A percentile compares a stretch with the other conserved stretches of the same genome.
Evolutionary conservation across 768 basidiomycete genomes (phyloP).

Genomic region (Termitomyces sp.): DNA sequence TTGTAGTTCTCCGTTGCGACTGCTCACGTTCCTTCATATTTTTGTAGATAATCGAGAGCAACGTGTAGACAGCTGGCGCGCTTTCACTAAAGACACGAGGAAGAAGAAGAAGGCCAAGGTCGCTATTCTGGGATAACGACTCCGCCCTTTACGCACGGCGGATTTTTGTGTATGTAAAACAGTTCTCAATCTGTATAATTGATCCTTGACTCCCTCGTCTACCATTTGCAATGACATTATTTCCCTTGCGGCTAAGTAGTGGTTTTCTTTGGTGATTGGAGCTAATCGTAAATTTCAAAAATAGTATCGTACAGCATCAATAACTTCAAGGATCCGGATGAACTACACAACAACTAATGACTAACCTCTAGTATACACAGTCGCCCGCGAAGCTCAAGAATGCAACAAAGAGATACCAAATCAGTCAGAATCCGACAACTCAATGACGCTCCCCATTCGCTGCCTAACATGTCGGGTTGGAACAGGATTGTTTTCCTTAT

Average conservation of each 20-base stretch:
- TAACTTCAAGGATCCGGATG: neutral
- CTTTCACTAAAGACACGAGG: conserved; percentile 61
- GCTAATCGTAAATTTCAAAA: conserved; percentile 11
- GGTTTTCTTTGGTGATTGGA: neutral
- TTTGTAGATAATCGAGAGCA: conserved; percentile 66
- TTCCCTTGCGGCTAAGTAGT: conserved; percentile 15
- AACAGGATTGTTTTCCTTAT: conserved; percentile 62
- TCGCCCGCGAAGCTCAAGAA: neutral
- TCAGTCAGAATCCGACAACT: conserved; percentile 52
- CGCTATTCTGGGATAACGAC: conserved; percentile 57
- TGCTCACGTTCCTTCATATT: neutral
- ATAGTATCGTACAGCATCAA: conserved; percentile 1
- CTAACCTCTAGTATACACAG: neutral
- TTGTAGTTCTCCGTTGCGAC: neutral
- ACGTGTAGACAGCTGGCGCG: conserved; percentile 83
- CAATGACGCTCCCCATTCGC: conserved; percentile 45
- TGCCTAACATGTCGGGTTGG: conserved; percentile 48
- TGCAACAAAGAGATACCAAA: neutral
- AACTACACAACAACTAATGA: neutral
- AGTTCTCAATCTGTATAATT: conserved; percentile 16
- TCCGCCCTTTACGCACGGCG: conserved; percentile 5
- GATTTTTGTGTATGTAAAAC: conserved; percentile 20
- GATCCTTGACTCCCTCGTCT: conserved; percentile 8
- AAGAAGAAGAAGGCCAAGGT: conserved; percentile 84
- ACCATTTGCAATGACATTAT: conserved; percentile 5